phyloP scores from a whole-genome alignment of 805 yeast genomes.

The Wickerhamomyces pijperi region DNA sequence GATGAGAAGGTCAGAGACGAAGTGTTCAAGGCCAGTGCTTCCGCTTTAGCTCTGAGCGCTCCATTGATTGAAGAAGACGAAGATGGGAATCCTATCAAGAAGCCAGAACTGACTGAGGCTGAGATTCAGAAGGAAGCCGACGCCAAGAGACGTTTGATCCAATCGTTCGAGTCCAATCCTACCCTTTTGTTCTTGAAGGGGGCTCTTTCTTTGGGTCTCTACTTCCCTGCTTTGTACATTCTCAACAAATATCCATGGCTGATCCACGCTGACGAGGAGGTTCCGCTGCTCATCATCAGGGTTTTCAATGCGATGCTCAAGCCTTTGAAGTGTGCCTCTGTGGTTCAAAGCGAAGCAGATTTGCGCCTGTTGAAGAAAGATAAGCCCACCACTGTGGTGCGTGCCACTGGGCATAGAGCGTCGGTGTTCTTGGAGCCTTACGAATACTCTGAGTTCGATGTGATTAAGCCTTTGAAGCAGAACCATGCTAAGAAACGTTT shows the following conservation, averaged over 20 bases:
- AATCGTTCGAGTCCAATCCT: slow-evolving; percentile 13
- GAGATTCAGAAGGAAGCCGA: not conserved
- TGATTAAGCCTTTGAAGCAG: slow-evolving; percentile 21
- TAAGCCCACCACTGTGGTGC: not conserved
- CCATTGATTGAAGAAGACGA: slow-evolving; percentile 66
- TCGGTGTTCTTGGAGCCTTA: slow-evolving; percentile 22
- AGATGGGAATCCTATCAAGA: slow-evolving; percentile 14
- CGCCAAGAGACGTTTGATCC: not conserved
- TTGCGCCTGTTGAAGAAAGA: not conserved
- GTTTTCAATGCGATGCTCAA: slow-evolving; percentile 36
- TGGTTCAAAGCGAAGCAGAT: slow-evolving; percentile 9
- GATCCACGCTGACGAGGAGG: slow-evolving; percentile 38
- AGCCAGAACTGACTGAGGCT: slow-evolving; percentile 1
- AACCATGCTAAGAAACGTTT: slow-evolving; percentile 9
- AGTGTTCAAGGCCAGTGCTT: slow-evolving; percentile 51
- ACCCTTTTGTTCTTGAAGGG: slow-evolving; percentile 40
- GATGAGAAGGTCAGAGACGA: slow-evolving; percentile 40
- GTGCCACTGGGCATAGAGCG: slow-evolving; percentile 5
- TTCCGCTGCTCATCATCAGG: slow-evolving; percentile 36
- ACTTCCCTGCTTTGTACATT: slow-evolving; percentile 49
- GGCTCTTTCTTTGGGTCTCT: slow-evolving; percentile 47
- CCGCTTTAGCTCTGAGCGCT: slow-evolving; percentile 81
- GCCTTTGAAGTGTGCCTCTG: slow-evolving; percentile 30
- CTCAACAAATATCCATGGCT: slow-evolving; percentile 53
- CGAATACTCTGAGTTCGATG: slow-evolving; percentile 13